Evolutionary conservation across 1,284 basidiomycete genomes (phyloP), one percentile per base, ranked within the genome.

Genomic region (Heliocybe sulcata): DNA sequence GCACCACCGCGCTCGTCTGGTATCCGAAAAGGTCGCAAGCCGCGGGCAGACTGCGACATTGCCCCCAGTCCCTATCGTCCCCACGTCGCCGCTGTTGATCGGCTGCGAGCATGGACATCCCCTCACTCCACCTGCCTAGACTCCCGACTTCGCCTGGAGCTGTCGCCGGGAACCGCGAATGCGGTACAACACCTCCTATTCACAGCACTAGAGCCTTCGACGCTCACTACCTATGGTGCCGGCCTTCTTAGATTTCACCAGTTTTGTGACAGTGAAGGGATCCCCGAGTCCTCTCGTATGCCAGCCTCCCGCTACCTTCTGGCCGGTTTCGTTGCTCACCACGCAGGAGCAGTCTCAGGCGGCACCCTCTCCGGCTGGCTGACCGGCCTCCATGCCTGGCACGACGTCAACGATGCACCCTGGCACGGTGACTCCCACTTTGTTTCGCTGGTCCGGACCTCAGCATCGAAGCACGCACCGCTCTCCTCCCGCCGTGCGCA

Each of bases 341-440:
- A 54, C 27, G 20, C 54, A 2, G 66, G 67, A 2, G 14, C 16
- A 0, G 55, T 62, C 14, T 58, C 61, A 4, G 63, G 60, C 2
- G 50, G 51, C 6, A 63, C 62, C 1, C 55, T 69, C 14, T 52
- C 57, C 1, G 56, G 54, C 4, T 70, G 65, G 63, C 33, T 69
- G 0, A 56, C 63, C 0, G 65, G 65, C 2, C 42, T 72, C 0
- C 54, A 59, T 0, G 56, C 57, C 0, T 71, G 67, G 69, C 70
- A 71, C 35, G 50, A 59, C 2, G 12, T 64, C 3, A 60, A 68
- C 45, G 42, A 60, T 8, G 65, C 67, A 0, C 53, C 55, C 0
- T 72, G 70, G 69, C 35, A 57, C 19, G 65, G 65, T 1, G 59
- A 63, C 16, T 3, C 19, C 55, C 63, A 19, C 52, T 62, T 2